These are phyloP conservation scores for Syzygium grande DNA, from an alignment of 345 rosid genomes.

Conservation along the genomic window DNA sequence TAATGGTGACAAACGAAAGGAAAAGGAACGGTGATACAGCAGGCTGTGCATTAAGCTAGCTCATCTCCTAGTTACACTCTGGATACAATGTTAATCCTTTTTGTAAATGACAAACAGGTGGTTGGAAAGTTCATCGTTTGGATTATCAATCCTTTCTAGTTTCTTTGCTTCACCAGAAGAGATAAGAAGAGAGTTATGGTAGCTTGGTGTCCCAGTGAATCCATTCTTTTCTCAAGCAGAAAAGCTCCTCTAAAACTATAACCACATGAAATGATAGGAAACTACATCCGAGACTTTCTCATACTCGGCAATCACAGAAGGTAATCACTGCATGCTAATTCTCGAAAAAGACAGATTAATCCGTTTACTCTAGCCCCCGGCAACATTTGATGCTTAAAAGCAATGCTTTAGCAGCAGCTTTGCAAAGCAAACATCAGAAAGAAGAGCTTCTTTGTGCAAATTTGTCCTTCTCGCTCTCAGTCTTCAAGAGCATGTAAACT, in stretches of 20 bases:
- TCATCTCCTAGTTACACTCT: background rate
- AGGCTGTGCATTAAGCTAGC: background rate
- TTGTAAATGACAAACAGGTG: background rate
- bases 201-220: background rate
- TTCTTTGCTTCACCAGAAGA: background rate
- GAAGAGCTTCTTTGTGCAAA: background rate
- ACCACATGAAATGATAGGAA: background rate
- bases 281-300: background rate
- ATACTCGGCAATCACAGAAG: background rate
- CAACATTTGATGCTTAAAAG: background rate
- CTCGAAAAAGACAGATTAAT: background rate
- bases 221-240: background rate
- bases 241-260: background rate
- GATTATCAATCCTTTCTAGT: background rate
- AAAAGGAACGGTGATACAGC: background rate
- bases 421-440: background rate
- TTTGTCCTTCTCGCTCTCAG: background rate
- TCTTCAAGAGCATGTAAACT: background rate
- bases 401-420: background rate
- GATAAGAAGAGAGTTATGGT: background rate
- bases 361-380: background rate
- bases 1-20: background rate
- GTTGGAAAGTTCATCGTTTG: background rate
- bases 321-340: background rate
- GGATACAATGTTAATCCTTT: background rate